Conservation (phyloP, 179 eudicot species). For the Monotropa hypopitys region DNA sequence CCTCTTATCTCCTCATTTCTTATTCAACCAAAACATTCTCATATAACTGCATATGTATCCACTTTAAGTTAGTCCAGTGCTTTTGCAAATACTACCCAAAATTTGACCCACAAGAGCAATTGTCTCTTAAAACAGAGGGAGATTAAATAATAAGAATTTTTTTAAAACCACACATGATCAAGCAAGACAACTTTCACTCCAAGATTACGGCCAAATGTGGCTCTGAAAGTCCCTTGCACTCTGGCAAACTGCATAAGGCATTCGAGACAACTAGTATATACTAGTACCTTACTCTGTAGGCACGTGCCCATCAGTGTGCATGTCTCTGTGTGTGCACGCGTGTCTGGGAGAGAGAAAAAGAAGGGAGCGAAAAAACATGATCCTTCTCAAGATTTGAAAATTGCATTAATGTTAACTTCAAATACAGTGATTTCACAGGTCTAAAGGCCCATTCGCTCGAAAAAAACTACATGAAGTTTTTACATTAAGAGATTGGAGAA, state of each 20-base stretch:
- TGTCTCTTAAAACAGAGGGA: neutral
- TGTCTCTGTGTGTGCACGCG: neutral
- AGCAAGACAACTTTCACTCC: neutral
- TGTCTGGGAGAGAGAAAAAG: neutral
- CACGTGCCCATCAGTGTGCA: no score
- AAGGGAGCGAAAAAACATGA: neutral
- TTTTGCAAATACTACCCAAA: neutral
- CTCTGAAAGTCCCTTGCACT: neutral
- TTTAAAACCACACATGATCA: neutral
- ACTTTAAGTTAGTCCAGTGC: neutral
- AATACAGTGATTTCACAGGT: neutral
- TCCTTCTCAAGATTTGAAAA: neutral
- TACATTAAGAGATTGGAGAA: neutral
- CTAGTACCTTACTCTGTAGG: neutral
- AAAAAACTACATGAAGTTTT: neutral
- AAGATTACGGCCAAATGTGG: neutral
- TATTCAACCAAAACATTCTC: no score
- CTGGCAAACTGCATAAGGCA: neutral
- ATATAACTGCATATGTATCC: neutral
- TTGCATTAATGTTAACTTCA: neutral
- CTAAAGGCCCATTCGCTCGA: neutral
- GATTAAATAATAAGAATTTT: neutral
- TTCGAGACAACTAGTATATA: neutral
- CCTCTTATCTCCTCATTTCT: no score
- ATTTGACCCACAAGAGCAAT: conserved; percentile 1